phyloP scores from a whole-genome alignment of 345 rosid species.

The Heritiera fomes region DNA sequence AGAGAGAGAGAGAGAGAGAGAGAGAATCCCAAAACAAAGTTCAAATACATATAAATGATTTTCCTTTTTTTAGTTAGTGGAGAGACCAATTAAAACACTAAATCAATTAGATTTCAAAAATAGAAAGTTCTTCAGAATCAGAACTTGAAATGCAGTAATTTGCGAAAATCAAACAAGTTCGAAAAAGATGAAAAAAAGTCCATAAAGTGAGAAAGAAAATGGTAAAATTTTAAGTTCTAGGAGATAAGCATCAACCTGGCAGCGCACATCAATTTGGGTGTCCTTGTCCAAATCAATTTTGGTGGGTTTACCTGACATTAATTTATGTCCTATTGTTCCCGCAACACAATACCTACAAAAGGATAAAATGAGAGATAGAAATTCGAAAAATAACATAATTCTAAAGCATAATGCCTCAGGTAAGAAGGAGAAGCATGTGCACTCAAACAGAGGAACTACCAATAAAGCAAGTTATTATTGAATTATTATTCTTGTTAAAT shows the following conservation, averaged over 20 bases:
- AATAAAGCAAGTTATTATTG: not conserved
- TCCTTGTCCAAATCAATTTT: constrained; percentile 81
- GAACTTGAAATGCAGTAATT: not conserved
- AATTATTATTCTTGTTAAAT: not conserved
- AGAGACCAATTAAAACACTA: not conserved
- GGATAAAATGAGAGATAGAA: not conserved
- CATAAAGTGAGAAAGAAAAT: not conserved
- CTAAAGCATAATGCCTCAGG: not conserved
- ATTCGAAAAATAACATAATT: not conserved
- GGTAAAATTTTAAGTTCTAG: not conserved
- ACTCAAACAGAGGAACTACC: not conserved
- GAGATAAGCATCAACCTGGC: constrained; percentile 61
- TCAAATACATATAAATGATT: not conserved
- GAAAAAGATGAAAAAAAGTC: not conserved
- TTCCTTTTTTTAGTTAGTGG: not conserved
- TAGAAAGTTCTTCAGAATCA: too few species aligned
- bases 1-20: too few species aligned
- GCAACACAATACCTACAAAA: constrained; percentile 80
- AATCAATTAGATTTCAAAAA: not conserved
- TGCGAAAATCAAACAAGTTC: constrained; percentile 9
- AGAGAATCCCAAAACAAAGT: not conserved
- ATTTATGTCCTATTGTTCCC: constrained; percentile 85
- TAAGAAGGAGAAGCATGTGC: too few species aligned
- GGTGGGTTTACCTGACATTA: constrained; percentile 86
- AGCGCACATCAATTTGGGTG: constrained; percentile 81